Evolutionary conservation across 176 grass and related monocot species (phyloP).

Genomic region (Rhipidocladum racemiflorum): DNA sequence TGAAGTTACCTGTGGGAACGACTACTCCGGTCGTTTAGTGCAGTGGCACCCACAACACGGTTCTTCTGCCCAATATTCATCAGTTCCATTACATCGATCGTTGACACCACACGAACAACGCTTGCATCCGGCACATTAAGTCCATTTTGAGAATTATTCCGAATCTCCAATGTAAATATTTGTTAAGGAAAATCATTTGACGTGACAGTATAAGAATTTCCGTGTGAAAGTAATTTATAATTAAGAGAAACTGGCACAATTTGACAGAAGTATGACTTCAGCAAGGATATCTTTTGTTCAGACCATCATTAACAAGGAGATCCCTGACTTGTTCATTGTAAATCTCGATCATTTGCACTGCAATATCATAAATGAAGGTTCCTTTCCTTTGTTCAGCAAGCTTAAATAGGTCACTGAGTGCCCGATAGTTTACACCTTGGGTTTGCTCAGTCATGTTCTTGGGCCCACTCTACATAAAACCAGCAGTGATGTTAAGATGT

Average conservation of each 20-base stretch:
- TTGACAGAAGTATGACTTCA: constrained; percentile 23
- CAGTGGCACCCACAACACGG: constrained; percentile 84
- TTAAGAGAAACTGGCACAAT: constrained; percentile 27
- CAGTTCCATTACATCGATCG: constrained; percentile 85
- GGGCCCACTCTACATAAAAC: constrained; percentile 75
- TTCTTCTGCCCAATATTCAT: constrained; percentile 95
- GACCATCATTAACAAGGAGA: constrained; percentile 78
- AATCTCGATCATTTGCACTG: constrained; percentile 99
- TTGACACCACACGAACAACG: constrained; percentile 70
- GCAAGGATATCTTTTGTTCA: constrained; percentile 98
- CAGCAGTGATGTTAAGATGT: constrained; percentile 27
- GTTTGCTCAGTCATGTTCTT: constrained; percentile 87
- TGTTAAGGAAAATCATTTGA: constrained; percentile 59
- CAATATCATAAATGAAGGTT: constrained; percentile 81
- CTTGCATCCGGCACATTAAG: constrained; percentile 92
- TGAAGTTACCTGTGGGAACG: constrained; percentile 86
- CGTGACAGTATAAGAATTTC: neutral
- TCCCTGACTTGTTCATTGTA: constrained; percentile 99
- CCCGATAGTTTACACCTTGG: constrained; percentile 87
- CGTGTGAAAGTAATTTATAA: constrained; percentile 19
- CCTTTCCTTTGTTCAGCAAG: constrained; percentile 86
- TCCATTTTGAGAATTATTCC: constrained; percentile 93
- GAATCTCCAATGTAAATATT: constrained; percentile 82
- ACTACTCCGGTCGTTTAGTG: constrained; percentile 93
- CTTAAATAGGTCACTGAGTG: constrained; percentile 89